Percentiles rank a stretch among this genome's conserved stretches.
These are phyloP conservation scores for Scheffersomyces illinoinensis DNA, from an alignment of 1,139 yeast genomes.

Conservation along the genomic window DNA sequence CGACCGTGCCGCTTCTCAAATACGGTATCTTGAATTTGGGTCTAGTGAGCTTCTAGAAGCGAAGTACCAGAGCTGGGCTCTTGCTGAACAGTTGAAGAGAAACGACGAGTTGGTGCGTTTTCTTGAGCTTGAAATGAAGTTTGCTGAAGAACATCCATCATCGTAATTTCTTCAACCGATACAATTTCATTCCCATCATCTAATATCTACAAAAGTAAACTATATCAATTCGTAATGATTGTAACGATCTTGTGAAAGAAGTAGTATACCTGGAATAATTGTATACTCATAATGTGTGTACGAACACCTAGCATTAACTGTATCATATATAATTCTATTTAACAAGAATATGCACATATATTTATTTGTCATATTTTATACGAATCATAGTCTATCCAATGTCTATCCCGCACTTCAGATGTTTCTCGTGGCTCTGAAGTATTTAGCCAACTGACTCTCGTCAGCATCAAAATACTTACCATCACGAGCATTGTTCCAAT, in stretches of 20 bases:
- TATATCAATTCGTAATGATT: neutral
- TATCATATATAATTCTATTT: neutral
- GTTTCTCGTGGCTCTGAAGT: slow-evolving; percentile 48
- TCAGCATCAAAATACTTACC: slow-evolving; percentile 48
- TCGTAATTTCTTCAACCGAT: neutral
- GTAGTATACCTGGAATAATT: neutral
- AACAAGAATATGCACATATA: neutral
- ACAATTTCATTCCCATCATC: neutral
- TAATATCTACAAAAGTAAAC: neutral
- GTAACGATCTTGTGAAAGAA: neutral
- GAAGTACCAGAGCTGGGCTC: slow-evolving; percentile 20
- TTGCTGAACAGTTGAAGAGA: slow-evolving; percentile 14
- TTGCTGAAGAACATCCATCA: slow-evolving; percentile 1
- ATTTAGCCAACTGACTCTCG: slow-evolving; percentile 44
- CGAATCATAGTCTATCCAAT: neutral
- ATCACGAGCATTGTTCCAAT: slow-evolving; percentile 43
- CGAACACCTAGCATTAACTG: neutral
- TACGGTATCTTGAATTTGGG: slow-evolving; percentile 5
- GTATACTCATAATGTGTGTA: neutral
- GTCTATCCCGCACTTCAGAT: neutral
- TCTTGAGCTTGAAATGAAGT: slow-evolving; percentile 20
- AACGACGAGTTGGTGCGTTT: slow-evolving; percentile 16
- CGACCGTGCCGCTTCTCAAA: neutral
- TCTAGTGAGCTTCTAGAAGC: slow-evolving; percentile 16
- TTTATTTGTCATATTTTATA: too few species aligned